A percentile compares a stretch with the other conserved stretches of the same genome.
These are phyloP conservation scores for Pythium aquatile DNA, from an alignment of 352 stramenopile genomes.

Conservation along the genomic window DNA sequence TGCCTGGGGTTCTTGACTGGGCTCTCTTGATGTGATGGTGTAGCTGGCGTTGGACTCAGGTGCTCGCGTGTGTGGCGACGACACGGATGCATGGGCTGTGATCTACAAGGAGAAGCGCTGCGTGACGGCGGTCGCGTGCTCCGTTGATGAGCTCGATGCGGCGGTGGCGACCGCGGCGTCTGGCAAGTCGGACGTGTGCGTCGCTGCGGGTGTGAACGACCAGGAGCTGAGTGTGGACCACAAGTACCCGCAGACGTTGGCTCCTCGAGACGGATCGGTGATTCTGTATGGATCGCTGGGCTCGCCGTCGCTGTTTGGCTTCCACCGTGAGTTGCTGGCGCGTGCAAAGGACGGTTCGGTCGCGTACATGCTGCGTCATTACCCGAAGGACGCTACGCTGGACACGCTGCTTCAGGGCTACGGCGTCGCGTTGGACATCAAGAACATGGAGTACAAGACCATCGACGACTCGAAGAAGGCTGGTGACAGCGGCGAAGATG, in stretches of 20 bases:
- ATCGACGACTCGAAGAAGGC: constrained; percentile 89
- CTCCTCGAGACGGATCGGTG: constrained; percentile 37
- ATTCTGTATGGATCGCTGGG: constrained; percentile 87
- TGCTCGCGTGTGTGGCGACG: constrained; percentile 46
- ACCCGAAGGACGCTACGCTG: constrained; percentile 54
- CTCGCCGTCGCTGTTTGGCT: constrained; percentile 59
- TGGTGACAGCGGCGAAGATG: constrained; percentile 27
- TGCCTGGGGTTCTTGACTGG: not conserved
- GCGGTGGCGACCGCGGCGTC: constrained; percentile 25
- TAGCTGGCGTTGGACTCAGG: constrained; percentile 69
- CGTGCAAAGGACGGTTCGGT: constrained; percentile 55
- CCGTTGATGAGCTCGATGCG: constrained; percentile 32
- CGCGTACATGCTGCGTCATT: constrained; percentile 86
- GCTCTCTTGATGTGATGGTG: not conserved
- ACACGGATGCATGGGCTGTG: constrained; percentile 65
- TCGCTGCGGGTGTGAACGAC: constrained; percentile 67
- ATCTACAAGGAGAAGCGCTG: constrained; percentile 69
- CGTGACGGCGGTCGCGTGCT: constrained; percentile 65
- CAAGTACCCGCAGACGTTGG: constrained; percentile 53
- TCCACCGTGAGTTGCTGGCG: constrained; percentile 65
- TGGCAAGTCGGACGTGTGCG: constrained; percentile 35
- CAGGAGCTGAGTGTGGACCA: constrained; percentile 68
- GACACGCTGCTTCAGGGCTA: constrained; percentile 90
- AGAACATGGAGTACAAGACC: constrained; percentile 97
- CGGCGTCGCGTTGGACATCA: constrained; percentile 92